These are phyloP conservation scores for Apiospora rasikravindrae DNA, from an alignment of 2,329 filamentous ascomycete species.

Conservation along the genomic window DNA sequence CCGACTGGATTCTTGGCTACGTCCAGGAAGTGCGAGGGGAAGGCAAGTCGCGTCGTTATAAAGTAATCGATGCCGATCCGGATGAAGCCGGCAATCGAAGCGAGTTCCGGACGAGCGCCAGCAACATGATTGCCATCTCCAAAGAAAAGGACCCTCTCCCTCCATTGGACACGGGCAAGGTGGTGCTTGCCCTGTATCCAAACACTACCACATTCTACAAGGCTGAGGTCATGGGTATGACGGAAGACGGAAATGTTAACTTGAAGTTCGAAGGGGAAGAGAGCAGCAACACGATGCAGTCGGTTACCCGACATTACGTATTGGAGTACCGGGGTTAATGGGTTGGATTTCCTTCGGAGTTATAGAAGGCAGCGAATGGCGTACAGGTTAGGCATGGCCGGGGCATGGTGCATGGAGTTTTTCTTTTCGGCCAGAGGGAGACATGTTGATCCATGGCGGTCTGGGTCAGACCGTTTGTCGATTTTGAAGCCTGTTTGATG, in stretches of 20 bases:
- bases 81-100: constrained; percentile 71
- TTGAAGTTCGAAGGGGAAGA: constrained; percentile 83
- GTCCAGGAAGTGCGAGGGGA: constrained; percentile 78
- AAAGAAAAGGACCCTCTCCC: constrained; percentile 57
- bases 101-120: constrained; percentile 74
- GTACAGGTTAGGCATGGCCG: background rate
- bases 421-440: background rate
- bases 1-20: constrained; percentile 77
- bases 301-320: constrained; percentile 77
- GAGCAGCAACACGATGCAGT: constrained; percentile 73
- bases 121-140: constrained; percentile 79
- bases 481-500: background rate
- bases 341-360: background rate
- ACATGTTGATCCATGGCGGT: background rate
- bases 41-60: constrained; percentile 78
- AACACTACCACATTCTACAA: constrained; percentile 87
- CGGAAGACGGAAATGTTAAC: constrained; percentile 60
- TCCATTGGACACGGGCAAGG: constrained; percentile 70
- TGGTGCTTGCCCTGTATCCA: constrained; percentile 79
- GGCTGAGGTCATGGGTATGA: constrained; percentile 77
- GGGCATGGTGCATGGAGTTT: background rate
- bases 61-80: constrained; percentile 80
- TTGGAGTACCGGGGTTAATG: constrained; percentile 62
- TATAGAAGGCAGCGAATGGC: background rate
- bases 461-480: background rate